Percentiles rank a stretch among this genome's conserved stretches.
Evolutionary conservation across 1,284 basidiomycete species (phyloP).

Genomic region (Grifola frondosa): DNA sequence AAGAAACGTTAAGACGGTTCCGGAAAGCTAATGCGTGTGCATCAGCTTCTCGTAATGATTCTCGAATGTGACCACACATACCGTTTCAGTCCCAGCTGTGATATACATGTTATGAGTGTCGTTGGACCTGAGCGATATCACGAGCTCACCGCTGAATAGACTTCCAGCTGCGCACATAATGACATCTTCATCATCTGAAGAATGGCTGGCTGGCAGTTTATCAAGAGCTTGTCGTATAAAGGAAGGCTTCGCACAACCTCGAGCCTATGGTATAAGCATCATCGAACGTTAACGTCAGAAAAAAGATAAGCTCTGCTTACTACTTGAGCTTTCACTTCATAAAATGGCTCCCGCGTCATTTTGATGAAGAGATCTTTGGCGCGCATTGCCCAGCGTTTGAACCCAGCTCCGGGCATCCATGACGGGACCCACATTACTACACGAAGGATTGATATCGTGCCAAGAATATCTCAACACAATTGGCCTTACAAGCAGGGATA

Average conservation of each 20-base stretch:
- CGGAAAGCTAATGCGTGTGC: neutral
- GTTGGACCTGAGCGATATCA: too few species aligned
- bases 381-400: slow-evolving; percentile 5
- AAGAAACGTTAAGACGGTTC: slow-evolving; percentile 18
- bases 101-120: too few species aligned
- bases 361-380: slow-evolving; percentile 5
- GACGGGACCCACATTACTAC: slow-evolving; percentile 8
- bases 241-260: slow-evolving; percentile 1
- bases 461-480: too few species aligned
- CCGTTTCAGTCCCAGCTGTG: slow-evolving; percentile 7
- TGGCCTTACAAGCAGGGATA: slow-evolving; percentile 2
- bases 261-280: too few species aligned
- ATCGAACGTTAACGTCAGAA: too few species aligned
- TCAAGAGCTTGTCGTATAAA: neutral
- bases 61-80: neutral
- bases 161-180: slow-evolving; percentile 11
- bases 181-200: slow-evolving; percentile 4
- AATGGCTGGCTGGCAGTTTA: neutral
- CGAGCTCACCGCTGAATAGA: slow-evolving; percentile 10
- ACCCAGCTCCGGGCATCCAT: slow-evolving; percentile 8
- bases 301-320: neutral
- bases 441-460: neutral
- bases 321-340: slow-evolving; percentile 1
- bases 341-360: slow-evolving; percentile 1
- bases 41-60: neutral